Evolutionary conservation across 306 rosid genomes (phyloP).

Genomic region (Dryas octopetala): DNA sequence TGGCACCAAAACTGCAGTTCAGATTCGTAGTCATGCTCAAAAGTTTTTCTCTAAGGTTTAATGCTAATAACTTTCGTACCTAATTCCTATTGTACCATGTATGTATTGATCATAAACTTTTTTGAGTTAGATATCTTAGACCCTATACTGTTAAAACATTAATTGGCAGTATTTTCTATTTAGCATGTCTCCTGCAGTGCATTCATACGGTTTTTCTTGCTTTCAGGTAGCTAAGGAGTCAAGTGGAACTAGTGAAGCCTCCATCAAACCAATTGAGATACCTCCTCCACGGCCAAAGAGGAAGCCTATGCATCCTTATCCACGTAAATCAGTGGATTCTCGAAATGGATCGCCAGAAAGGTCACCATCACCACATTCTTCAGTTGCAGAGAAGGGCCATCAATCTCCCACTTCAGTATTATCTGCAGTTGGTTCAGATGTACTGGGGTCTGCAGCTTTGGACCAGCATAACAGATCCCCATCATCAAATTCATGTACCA

Average conservation of each 20-base stretch:
- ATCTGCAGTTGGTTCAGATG: constrained; percentile 58
- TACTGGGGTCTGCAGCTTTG: constrained; percentile 49
- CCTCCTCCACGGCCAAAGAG: constrained; percentile 98
- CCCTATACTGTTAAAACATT: not conserved
- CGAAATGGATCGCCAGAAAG: constrained; percentile 49
- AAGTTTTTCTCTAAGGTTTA: constrained; percentile 95
- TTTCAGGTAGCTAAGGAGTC: constrained; percentile 75
- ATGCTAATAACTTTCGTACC: constrained; percentile 17
- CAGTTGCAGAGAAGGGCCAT: constrained; percentile 47
- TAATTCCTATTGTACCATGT: not conserved
- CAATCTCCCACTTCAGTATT: constrained; percentile 77
- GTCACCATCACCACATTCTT: constrained; percentile 53
- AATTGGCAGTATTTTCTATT: not conserved
- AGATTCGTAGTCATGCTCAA: constrained; percentile 99
- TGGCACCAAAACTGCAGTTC: constrained; percentile 96
- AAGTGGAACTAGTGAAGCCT: constrained; percentile 50
- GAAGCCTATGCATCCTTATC: constrained; percentile 93
- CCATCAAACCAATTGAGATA: constrained; percentile 63
- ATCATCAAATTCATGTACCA: constrained; percentile 64
- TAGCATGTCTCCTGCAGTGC: constrained; percentile 16
- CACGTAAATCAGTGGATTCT: constrained; percentile 61
- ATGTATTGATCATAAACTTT: not conserved
- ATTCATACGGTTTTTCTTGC: constrained; percentile 21
- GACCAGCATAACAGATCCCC: constrained; percentile 57
- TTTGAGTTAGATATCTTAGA: constrained; percentile 3